Evolutionary conservation across 2,329 filamentous ascomycete species (phyloP), one percentile per base, ranked within the genome.

Genomic region (Fusarium bulbicola): DNA sequence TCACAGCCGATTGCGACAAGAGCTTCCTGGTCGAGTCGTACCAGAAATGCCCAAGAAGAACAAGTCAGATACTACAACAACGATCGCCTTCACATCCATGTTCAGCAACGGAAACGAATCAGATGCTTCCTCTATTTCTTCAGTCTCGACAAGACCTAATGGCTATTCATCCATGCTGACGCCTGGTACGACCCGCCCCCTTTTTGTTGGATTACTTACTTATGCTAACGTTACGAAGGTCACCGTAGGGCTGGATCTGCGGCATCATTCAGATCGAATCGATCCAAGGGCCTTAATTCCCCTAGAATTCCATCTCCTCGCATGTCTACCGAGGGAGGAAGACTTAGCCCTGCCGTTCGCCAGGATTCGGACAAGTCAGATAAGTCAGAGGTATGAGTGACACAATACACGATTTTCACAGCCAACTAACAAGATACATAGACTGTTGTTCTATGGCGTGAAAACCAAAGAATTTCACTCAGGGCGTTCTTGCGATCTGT

Each of bases 41-140:
- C 93, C 95, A 16, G 90, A 94, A 2, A 84, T 98, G 56, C 96
- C 96, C 2, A 92, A 92, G 80, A 98, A 98, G 88, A 98, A 98
- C 82, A 97, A 95, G 82, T 89, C 91, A 26, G 91, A 92, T 73
- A 92, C 91, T 12, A 85, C 92, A 12, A 87, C 89, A 12, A 85
- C 92, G 12, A 86, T 89, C 3, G 86, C 85, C 32, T 80, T 92
- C 28, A 82, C 92, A 34, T 81, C 84, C 16, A 79, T 90, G 68
- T 85, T 84, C 45, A 88, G 87, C 28, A 88, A 86, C 37, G 89
- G 87, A 21, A 87, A 86, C 72, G 92, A 94, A 70, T 93, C 93
- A 46, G 94, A 95, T 80, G 89, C 86, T 3, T 94, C 92, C 5
- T 97, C 95, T 3, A 81, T 95, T 12, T 97, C 95, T 1, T 97